These are phyloP conservation scores for Schizophyllum commune DNA, from an alignment of 1,284 basidiomycete genomes.

Conservation along the genomic window DNA sequence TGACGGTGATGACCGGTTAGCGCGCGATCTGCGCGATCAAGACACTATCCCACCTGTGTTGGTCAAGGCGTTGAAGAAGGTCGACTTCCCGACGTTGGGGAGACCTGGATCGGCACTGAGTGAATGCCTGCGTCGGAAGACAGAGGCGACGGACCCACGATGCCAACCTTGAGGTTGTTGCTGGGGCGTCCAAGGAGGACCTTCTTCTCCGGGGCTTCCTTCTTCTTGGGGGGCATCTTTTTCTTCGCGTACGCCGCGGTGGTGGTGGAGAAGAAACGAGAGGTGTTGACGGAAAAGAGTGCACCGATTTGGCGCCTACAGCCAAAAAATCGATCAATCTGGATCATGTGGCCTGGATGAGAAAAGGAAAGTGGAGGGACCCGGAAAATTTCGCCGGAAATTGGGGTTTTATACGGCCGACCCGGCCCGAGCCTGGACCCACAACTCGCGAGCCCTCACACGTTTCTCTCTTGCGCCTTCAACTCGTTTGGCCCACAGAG, in stretches of 20 bases:
- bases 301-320: background rate
- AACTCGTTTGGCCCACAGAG: too few relatives aligned
- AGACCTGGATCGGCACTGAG: conserved; percentile 46
- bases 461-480: background rate
- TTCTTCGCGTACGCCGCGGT: conserved; percentile 10
- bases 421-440: background rate
- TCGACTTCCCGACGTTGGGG: conserved; percentile 92
- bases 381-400: background rate
- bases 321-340: background rate
- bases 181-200: conserved; percentile 80
- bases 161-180: conserved; percentile 94
- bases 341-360: background rate
- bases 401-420: background rate
- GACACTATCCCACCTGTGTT: conserved; percentile 55
- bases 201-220: conserved; percentile 72
- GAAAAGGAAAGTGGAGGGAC: background rate
- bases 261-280: background rate
- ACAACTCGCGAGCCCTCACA: background rate
- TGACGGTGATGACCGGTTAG: background rate
- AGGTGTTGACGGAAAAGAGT: background rate
- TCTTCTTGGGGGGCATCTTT: conserved; percentile 86
- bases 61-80: conserved; percentile 93
- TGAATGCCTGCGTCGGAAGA: conserved; percentile 10
- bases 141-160: conserved; percentile 72
- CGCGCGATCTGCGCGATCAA: background rate